These are phyloP conservation scores for Fusarium udum DNA, from an alignment of 2,329 filamentous ascomycete species.

Conservation along the genomic window DNA sequence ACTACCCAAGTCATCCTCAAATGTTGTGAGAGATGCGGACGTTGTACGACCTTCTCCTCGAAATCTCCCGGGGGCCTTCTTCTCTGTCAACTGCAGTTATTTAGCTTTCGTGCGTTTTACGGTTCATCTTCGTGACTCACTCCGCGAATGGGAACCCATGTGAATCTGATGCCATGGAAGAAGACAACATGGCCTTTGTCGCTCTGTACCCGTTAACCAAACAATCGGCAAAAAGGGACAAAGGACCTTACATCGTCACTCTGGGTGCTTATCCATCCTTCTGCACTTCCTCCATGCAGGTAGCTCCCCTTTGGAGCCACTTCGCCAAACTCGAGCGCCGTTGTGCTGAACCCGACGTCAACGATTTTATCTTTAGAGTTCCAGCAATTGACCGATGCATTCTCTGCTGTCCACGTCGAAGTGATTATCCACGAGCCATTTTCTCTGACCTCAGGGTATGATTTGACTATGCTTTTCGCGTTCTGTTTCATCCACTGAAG, in stretches of 20 bases:
- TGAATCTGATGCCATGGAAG: not conserved
- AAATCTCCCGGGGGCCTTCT: not conserved
- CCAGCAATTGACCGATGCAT: not conserved
- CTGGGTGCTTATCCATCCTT: not conserved
- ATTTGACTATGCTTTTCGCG: not conserved
- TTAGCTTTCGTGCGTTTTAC: not conserved
- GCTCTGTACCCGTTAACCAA: not conserved
- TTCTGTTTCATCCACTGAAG: not conserved
- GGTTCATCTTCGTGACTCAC: not conserved
- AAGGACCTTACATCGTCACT: not conserved
- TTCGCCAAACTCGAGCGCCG: not conserved
- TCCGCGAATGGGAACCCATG: not conserved
- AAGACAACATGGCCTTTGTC: not conserved
- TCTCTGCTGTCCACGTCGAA: not conserved
- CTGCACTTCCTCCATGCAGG: not conserved
- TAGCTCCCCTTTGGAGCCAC: not conserved
- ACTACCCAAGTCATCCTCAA: not conserved
- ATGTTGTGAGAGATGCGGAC: not conserved
- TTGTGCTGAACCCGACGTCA: not conserved
- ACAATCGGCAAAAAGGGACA: rapidly evolving
- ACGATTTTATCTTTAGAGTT: not conserved
- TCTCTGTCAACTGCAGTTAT: not conserved
- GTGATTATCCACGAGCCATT: not conserved
- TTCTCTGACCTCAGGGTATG: not conserved
- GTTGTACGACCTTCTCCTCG: not conserved